Evolutionary conservation across 176 grass and related monocot species (phyloP).

Genomic region (Aegilops sharonensis): DNA sequence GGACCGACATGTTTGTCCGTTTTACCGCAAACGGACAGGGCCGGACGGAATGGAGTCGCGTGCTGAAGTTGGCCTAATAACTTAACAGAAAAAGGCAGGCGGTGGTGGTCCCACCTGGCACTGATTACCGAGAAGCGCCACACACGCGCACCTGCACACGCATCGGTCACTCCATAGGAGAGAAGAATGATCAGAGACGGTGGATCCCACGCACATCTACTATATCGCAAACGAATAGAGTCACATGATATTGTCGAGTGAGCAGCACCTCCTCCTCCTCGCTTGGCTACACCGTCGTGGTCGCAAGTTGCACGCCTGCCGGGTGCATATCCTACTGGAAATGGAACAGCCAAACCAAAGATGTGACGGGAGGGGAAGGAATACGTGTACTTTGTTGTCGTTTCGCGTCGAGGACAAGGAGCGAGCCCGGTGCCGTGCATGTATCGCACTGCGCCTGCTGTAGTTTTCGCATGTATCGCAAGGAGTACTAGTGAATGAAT

Average conservation of each 20-base stretch:
- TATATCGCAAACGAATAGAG: not conserved
- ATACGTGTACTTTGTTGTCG: not conserved
- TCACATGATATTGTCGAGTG: not conserved
- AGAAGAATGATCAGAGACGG: not conserved
- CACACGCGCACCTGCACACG: not conserved
- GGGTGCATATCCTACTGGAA: not conserved
- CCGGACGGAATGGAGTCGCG: too few relatives aligned
- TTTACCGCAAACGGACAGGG: too few relatives aligned
- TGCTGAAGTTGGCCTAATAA: too few relatives aligned
- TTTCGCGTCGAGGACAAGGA: not conserved
- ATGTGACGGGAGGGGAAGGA: not conserved
- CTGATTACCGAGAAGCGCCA: conserved; percentile 6
- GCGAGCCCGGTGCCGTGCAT: not conserved
- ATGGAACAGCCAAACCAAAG: not conserved
- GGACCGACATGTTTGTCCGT: too few relatives aligned
- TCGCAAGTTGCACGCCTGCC: not conserved
- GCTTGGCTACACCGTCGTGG: not conserved
- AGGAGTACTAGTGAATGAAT: not conserved
- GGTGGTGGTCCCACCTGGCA: not conserved
- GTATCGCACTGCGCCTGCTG: not conserved
- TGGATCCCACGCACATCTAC: not conserved
- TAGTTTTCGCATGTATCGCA: not conserved
- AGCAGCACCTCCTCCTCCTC: not conserved
- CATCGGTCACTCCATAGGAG: not conserved
- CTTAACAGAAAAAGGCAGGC: not conserved